Conservation (phyloP, 805 yeast genomes). For the Clavispora carvajalis region DNA sequence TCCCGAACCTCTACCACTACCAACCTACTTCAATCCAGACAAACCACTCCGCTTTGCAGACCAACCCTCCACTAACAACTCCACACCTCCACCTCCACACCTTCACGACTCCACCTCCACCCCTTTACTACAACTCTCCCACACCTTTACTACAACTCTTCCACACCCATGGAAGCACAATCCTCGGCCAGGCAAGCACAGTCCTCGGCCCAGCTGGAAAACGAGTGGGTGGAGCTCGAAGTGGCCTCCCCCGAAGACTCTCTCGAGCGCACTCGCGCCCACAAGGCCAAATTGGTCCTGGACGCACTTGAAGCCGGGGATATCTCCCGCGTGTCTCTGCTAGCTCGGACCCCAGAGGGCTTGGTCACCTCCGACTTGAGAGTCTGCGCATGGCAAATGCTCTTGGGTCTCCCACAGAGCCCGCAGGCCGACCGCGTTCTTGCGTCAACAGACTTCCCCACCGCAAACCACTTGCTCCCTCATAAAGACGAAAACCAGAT, state of each 20-base stretch:
- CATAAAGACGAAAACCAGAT: constrained; percentile 81
- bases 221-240: constrained; percentile 38
- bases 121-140: background rate
- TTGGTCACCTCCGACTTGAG: constrained; percentile 39
- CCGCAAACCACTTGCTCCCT: constrained; percentile 27
- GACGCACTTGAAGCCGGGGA: constrained; percentile 28
- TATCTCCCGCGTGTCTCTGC: constrained; percentile 21
- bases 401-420: constrained; percentile 24
- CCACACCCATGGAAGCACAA: no score
- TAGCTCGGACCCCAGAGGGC: constrained; percentile 45
- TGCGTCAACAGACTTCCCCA: constrained; percentile 3
- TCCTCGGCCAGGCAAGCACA: no score
- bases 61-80: no score
- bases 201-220: constrained; percentile 1
- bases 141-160: background rate
- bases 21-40: no score
- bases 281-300: constrained; percentile 33
- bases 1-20: no score
- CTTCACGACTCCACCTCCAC: no score
- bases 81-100: no score
- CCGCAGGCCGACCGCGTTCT: background rate
- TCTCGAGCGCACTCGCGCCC: constrained; percentile 32
- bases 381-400: constrained; percentile 45
- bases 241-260: constrained; percentile 29
- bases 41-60: no score